Base-by-base conservation (phyloP, 441 rosid species). In the Codiaeum variegatum region DNA sequence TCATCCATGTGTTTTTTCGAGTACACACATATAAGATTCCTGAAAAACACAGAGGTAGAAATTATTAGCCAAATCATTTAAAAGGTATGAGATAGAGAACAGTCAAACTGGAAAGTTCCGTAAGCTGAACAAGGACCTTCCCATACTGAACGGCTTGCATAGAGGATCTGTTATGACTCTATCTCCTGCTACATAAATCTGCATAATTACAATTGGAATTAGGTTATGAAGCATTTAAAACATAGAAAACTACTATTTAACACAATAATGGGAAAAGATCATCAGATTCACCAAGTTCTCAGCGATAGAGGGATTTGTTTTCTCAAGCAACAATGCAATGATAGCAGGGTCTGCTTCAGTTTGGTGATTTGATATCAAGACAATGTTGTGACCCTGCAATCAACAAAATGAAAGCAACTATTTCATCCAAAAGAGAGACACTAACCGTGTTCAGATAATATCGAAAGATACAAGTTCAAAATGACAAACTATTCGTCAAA, bases 121-220 rank as follows among this genome's bases (percentile, higher is more conserved):
- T 66, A 79, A 69, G 68, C 64, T 65, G 61, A 64, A 40, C 18
- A 71, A 82, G 78, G 84, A 95, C 98, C 99, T 93, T 84, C 99
- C 99, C 84, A 93, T 90, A 80, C 99, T 92, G 83, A 95, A 95
- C 54, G 99, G 98, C 87, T 90, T 91, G 87, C 99, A 90, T 76
- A 92, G 97, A 83, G 97, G 93, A 85, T 95, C 99, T 52, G 95
- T 87, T 58, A 95, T 68, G 77, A 95, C 99, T 84, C 99, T 90
- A 81, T 95, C 99, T 70, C 98, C 98, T 69, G 98, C 99, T 34
- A 95, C 85, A 75, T 91, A 95, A 72, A 81, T 88, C 99, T 95
- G 85, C 82, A 82, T 72, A 73, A 36, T 72, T 51, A 67, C 61
- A 73, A 31, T 44, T 38, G 76, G 46, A 67, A 56, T 64, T 72